Base-by-base conservation (phyloP, 352 stramenopile genomes). In the Globisporangium solare region DNA sequence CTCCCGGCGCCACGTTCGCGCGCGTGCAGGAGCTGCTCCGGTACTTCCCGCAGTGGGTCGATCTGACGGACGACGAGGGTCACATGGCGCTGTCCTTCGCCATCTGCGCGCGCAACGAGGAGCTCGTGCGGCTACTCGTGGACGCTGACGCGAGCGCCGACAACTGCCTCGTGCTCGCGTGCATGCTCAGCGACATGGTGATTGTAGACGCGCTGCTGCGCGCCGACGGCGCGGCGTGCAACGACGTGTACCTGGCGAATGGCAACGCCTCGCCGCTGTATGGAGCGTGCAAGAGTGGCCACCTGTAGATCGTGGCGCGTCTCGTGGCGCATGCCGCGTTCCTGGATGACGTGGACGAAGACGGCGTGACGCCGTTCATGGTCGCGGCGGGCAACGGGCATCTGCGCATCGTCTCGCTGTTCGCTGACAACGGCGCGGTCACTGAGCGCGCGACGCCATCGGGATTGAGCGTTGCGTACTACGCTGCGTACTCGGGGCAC, bases 301-400 rank as follows among this genome's bases (percentile, higher is more conserved):
- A 60, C 32, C 12, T 60, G 15, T 20, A 60, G 31, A 22, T 60
- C 35, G 47, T 60, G 32, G 42, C 53, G 54, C 51, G 31, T 31
- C 46, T 60, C 27, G 18, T 54, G 31, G n/a, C 14, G n/a, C 35
- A 60, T 45, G 45, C 32, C 46, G 54, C 42, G 24, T 27, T 18
- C 20, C 18, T 58, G 22, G 52, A 58, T 22, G 52, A 49, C 27
- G 52, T 43, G 17, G 52, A 58, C 41, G 52, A 58, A 21, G 52
- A 58, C 24, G 52, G 43, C 17, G 31, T 18, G 41, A 58, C 52
- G 27, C 52, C 52, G 22, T 58, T 58, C 41, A 58, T 58, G 52
- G 52, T 51, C 40, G 52, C 52, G 1, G 52, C 52, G n/a, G 52
- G 52, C 3, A 22, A 51, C 8, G 41, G n/a, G 14, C 41, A 48